These are phyloP conservation scores for Plasmodium inui DNA, from an alignment of 169 alveolate species.

Conservation along the genomic window DNA sequence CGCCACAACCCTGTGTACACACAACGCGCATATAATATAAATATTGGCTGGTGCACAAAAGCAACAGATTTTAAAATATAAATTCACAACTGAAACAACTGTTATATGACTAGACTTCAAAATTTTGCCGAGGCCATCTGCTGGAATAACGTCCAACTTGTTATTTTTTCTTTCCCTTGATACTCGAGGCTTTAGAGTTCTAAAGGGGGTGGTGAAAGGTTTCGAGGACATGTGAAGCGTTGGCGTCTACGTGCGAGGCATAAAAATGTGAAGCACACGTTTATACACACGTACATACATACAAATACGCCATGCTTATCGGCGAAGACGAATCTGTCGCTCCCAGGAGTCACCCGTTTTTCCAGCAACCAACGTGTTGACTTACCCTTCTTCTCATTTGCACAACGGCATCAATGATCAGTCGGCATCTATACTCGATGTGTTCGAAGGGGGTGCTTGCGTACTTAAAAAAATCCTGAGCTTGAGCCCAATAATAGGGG, in stretches of 20 bases:
- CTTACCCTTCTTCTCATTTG: conserved; percentile 9
- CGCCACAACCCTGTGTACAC: not conserved
- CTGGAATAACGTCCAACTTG: not conserved
- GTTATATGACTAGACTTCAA: not conserved
- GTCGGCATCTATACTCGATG: conserved; percentile 54
- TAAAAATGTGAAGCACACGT: not conserved
- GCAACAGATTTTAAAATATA: not conserved
- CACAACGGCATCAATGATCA: conserved; percentile 52
- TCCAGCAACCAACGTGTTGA: not conserved
- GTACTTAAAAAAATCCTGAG: conserved; percentile 54
- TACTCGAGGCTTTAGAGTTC: conserved; percentile 4
- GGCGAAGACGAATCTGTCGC: not conserved
- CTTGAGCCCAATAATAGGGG: conserved; percentile 66
- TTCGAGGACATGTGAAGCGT: not conserved
- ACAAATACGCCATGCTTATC: not conserved
- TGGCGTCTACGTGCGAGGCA: no score
- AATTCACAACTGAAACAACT: not conserved
- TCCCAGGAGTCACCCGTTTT: not conserved
- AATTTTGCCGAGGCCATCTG: not conserved
- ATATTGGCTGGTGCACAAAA: not conserved
- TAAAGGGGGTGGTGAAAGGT: not conserved
- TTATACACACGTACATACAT: not conserved
- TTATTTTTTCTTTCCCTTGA: conserved; percentile 20
- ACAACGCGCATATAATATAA: conserved; percentile 6
- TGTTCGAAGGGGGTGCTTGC: conserved; percentile 58